Evolutionary conservation across 176 grass and related monocot genomes (phyloP).

Genomic region (Canna indica): DNA sequence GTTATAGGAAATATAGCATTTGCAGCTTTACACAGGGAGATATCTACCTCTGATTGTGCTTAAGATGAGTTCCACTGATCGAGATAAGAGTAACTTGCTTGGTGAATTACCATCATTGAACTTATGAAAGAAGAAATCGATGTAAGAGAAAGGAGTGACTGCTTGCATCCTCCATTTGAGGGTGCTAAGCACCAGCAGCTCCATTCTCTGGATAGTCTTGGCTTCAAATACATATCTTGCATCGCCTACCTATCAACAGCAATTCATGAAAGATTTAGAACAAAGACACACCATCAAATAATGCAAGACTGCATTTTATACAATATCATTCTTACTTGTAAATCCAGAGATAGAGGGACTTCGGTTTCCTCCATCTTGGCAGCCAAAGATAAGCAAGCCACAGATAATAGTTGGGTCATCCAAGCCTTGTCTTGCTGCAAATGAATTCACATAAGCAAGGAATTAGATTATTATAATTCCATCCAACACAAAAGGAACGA

Average conservation of each 20-base stretch:
- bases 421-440: constrained; percentile 54
- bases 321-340: constrained; percentile 49
- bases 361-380: constrained; percentile 89
- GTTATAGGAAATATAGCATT: background rate
- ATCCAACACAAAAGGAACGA: background rate
- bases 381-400: constrained; percentile 84
- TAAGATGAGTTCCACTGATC: constrained; percentile 57
- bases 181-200: constrained; percentile 63
- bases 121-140: constrained; percentile 86
- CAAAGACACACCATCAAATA: constrained; percentile 11
- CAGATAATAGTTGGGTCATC: constrained; percentile 74
- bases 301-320: background rate
- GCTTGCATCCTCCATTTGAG: constrained; percentile 86
- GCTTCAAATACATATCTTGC: constrained; percentile 54
- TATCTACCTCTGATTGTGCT: constrained; percentile 54
- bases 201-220: constrained; percentile 83
- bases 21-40: background rate
- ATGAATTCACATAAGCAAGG: background rate
- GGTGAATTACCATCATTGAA: constrained; percentile 46
- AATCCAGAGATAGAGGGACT: constrained; percentile 57
- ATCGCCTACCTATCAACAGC: constrained; percentile 40
- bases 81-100: constrained; percentile 43
- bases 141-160: constrained; percentile 81
- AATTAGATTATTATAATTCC: constrained; percentile 6
- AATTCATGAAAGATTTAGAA: constrained; percentile 10